These are phyloP conservation scores for Curvularia hawaiiensis DNA, from an alignment of 2,329 filamentous ascomycete genomes.

Conservation along the genomic window DNA sequence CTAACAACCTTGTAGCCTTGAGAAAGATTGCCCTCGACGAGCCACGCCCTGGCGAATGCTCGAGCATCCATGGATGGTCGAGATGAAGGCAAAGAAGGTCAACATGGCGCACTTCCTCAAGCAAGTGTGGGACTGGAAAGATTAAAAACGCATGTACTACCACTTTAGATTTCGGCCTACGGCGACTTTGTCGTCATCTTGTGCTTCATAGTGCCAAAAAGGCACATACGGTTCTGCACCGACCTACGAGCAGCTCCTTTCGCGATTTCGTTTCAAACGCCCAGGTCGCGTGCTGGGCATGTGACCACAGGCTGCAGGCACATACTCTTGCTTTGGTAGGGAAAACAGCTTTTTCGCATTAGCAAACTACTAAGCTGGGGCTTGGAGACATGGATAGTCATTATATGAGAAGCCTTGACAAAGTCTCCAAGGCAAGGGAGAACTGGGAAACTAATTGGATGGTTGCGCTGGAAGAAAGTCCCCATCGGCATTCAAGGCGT, in stretches of 20 bases:
- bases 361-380: constrained; percentile 1
- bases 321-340: constrained; percentile 12
- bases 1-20: constrained; percentile 66
- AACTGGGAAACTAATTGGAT: constrained; percentile 1
- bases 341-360: constrained; percentile 11
- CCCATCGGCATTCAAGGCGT: constrained; percentile 38
- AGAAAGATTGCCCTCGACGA: constrained; percentile 86
- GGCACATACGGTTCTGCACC: constrained; percentile 17
- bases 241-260: constrained; percentile 16
- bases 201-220: constrained; percentile 15
- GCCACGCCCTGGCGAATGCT: constrained; percentile 98
- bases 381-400: not conserved
- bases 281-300: constrained; percentile 45
- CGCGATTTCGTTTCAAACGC: constrained; percentile 9
- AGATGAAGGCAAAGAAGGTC: constrained; percentile 94
- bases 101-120: constrained; percentile 95
- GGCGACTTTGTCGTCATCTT: not conserved
- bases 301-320: constrained; percentile 23
- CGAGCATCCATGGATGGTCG: constrained; percentile 97
- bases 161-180: constrained; percentile 1
- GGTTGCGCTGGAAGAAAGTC: not conserved
- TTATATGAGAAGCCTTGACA: not conserved
- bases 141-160: constrained; percentile 48
- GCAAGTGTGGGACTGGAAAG: constrained; percentile 97
- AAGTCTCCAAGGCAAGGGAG: constrained; percentile 1